phyloP scores from a whole-genome alignment of 768 basidiomycete species.

The Agaricus subrufescens region DNA sequence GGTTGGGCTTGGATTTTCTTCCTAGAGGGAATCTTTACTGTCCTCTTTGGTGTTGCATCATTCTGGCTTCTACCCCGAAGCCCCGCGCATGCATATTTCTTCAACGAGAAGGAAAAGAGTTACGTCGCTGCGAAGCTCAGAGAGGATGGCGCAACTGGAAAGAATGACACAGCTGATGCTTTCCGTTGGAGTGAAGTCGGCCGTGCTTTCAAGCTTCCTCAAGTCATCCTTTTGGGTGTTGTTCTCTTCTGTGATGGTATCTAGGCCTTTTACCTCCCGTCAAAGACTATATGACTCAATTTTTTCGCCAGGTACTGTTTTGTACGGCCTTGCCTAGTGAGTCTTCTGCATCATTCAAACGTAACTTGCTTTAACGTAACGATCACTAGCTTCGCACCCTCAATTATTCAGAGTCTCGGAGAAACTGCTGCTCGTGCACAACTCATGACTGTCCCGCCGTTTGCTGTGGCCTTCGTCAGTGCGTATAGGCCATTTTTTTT shows the following conservation, averaged over 20 bases:
- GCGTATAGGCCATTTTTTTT: conserved; percentile 23
- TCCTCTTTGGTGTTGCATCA: conserved; percentile 46
- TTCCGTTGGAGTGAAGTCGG: conserved; percentile 60
- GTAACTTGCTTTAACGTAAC: background rate
- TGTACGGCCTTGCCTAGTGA: conserved; percentile 48
- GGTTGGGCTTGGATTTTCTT: conserved; percentile 74
- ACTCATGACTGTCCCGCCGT: conserved; percentile 60
- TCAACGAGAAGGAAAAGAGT: conserved; percentile 43
- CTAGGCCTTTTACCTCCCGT: conserved; percentile 17
- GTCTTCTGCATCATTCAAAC: conserved; percentile 28
- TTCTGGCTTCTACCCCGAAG: conserved; percentile 40
- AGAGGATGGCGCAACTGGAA: conserved; percentile 33
- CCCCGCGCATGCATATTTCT: conserved; percentile 43
- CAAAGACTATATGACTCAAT: background rate
- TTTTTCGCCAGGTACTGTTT: conserved; percentile 28
- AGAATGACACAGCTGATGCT: conserved; percentile 29
- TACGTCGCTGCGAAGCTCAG: conserved; percentile 36
- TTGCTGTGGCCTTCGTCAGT: conserved; percentile 45
- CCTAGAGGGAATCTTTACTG: conserved; percentile 59
- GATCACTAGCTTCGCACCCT: conserved; percentile 56
- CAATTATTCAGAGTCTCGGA: conserved; percentile 61
- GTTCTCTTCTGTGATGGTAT: conserved; percentile 50
- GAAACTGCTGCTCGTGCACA: conserved; percentile 51
- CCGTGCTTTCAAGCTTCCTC: conserved; percentile 47
- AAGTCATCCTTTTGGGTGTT: conserved; percentile 48